Conservation (phyloP, 2,329 filamentous ascomycete genomes). For the Penicillium sp. region DNA sequence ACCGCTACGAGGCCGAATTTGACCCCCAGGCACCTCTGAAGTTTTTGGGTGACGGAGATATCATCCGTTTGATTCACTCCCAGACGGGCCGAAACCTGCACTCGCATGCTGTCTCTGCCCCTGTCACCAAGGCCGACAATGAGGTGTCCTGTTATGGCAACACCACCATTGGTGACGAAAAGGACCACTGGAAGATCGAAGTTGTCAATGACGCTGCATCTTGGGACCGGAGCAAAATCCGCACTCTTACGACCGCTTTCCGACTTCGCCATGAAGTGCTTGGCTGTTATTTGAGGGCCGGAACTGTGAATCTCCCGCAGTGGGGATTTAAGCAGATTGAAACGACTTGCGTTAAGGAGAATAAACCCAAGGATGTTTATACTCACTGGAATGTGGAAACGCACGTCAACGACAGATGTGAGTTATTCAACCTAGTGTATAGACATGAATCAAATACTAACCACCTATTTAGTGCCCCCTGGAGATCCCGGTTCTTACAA, state of each 20-base stretch:
- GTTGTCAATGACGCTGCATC: slow-evolving; percentile 87
- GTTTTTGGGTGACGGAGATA: slow-evolving; percentile 72
- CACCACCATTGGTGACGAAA: slow-evolving; percentile 88
- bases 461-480: slow-evolving; percentile 59
- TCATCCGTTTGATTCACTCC: slow-evolving; percentile 84
- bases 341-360: slow-evolving; percentile 88
- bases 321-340: slow-evolving; percentile 99
- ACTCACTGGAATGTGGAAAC: slow-evolving; percentile 99
- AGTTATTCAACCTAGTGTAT: slow-evolving; percentile 32
- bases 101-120: slow-evolving; percentile 85
- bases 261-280: slow-evolving; percentile 76
- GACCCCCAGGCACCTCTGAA: slow-evolving; percentile 65
- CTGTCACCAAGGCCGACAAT: slow-evolving; percentile 80
- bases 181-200: slow-evolving; percentile 95
- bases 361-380: slow-evolving; percentile 87
- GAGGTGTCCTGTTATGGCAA: slow-evolving; percentile 98
- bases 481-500: slow-evolving; percentile 89
- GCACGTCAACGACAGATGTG: slow-evolving; percentile 88
- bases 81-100: slow-evolving; percentile 97
- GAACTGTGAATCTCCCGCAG: slow-evolving; percentile 92
- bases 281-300: slow-evolving; percentile 90
- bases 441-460: neutral
- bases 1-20: slow-evolving; percentile 71
- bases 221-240: slow-evolving; percentile 75
- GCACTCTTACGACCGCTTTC: slow-evolving; percentile 91